These are phyloP conservation scores for Adansonia grandidieri DNA, from an alignment of 441 rosid genomes.

Conservation along the genomic window DNA sequence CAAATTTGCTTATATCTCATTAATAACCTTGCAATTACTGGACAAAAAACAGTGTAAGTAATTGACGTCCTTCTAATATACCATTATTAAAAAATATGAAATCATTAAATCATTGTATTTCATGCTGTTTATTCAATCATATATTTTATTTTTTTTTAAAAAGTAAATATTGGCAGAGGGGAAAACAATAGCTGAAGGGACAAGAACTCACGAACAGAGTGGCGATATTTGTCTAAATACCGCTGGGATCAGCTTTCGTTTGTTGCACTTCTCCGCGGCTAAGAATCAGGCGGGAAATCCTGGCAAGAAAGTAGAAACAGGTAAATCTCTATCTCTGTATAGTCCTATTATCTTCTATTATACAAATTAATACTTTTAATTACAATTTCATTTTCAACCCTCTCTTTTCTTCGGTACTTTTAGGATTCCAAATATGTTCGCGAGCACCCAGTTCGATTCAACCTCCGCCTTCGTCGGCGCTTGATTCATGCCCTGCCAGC, in stretches of 20 bases:
- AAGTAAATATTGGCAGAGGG: not conserved
- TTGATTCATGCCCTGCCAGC: conserved; percentile 89
- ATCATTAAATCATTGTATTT: too few relatives aligned
- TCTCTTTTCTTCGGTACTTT: not conserved
- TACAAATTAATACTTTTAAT: not conserved
- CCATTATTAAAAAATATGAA: too few relatives aligned
- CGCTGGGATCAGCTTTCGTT: not conserved
- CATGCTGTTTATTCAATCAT: too few relatives aligned
- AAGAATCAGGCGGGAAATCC: conserved; percentile 22
- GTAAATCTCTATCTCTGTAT: not conserved
- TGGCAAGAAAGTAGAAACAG: conserved; percentile 15
- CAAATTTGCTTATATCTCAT: too few relatives aligned
- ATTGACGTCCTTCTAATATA: too few relatives aligned
- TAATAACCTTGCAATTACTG: too few relatives aligned
- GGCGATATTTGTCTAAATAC: not conserved
- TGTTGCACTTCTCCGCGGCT: not conserved
- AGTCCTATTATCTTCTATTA: not conserved
- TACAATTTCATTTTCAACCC: not conserved
- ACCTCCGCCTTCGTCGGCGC: conserved; percentile 87
- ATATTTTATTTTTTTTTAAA: too few relatives aligned
- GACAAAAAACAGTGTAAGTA: too few relatives aligned
- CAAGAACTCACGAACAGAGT: not conserved
- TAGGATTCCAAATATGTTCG: conserved; percentile 25
- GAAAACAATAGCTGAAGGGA: not conserved
- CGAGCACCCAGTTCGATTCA: conserved; percentile 67